Base-by-base conservation (phyloP, 139 green algal species). In the Chlamydomonas sphaeroides region DNA sequence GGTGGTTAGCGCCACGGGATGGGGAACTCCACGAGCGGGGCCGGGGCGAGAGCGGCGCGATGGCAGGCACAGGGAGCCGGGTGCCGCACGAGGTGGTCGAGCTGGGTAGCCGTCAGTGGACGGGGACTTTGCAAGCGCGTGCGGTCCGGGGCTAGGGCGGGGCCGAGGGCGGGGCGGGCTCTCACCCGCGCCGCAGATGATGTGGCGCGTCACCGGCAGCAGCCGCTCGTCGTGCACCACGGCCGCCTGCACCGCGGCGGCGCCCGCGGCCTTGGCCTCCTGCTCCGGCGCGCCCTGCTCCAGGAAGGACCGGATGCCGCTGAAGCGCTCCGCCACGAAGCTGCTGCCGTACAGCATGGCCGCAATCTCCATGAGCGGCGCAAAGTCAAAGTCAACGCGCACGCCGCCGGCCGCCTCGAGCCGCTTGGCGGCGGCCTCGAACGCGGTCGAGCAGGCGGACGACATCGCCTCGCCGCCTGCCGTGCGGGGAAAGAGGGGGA, bases 311-410 rank as follows among this genome's bases (percentile, higher is more conserved):
- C 85, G 86, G 66, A 96, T 92, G 53, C 92, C 94, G 10, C 81
- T 84, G 69, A 95, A 97, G 18, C 94, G 87, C 87, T 96, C 94
- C 1, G 92, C 93, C 36, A 97, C 86, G 86, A 96, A 96, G 28
- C 89, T 87, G n/a, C 88, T 91, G 18, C 90, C 90, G 84, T 97
- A 97, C 57, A 97, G 82, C 78, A 96, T 86, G 23, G 85, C 77
- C 0, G 94, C 94, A 0, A 85, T 84, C 7, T 88, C 53, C 3
- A 84, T 85, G 85, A 96, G 92, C 17, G 93, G 90, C 1, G 30
- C 53, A 57, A 96, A 97, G 79, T 97, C 89, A 18, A 97, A 66
- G 2, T 85, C 41, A 8, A 95, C 89, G 4, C 49, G 77, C 65
- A 63, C 26, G 23, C 94, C 93, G 1, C 93, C 93, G 26, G 90